Evolutionary conservation across 2,329 filamentous ascomycete genomes (phyloP).

Genomic region (Talaromyces piceae): DNA sequence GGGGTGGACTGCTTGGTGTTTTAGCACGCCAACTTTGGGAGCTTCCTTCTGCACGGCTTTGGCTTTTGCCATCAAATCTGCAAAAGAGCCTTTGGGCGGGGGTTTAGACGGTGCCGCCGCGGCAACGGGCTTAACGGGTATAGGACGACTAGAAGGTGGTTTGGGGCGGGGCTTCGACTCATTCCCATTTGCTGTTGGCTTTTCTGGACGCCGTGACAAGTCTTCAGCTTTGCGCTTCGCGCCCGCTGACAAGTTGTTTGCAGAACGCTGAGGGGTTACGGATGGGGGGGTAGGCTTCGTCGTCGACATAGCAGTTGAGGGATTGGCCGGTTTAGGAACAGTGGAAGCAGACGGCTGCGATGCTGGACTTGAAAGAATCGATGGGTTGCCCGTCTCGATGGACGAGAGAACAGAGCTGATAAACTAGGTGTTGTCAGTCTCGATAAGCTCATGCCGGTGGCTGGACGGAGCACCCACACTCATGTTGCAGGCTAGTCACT

Average conservation of each 20-base stretch:
- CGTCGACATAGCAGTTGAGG: slow-evolving; percentile 15
- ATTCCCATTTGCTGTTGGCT: slow-evolving; percentile 17
- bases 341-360: slow-evolving; percentile 20
- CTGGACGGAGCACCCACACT: slow-evolving; percentile 25
- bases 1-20: slow-evolving; percentile 44
- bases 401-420: slow-evolving; percentile 46
- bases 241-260: slow-evolving; percentile 14
- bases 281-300: slow-evolving; percentile 14
- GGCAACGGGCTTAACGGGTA: slow-evolving; percentile 14
- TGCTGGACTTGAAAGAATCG: slow-evolving; percentile 19
- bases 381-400: slow-evolving; percentile 37
- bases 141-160: slow-evolving; percentile 13
- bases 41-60: slow-evolving; percentile 46
- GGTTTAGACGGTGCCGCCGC: slow-evolving; percentile 28
- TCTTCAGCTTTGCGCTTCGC: slow-evolving; percentile 41
- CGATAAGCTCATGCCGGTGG: not conserved
- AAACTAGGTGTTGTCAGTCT: slow-evolving; percentile 33
- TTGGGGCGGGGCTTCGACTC: slow-evolving; percentile 18
- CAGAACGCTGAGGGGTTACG: slow-evolving; percentile 12
- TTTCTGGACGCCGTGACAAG: slow-evolving; percentile 23
- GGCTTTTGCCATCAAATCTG: slow-evolving; percentile 52
- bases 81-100: slow-evolving; percentile 52
- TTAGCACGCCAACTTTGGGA: slow-evolving; percentile 45
- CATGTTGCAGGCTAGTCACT: slow-evolving; percentile 21
- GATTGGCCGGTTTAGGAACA: slow-evolving; percentile 17